A percentile compares a stretch with the other conserved stretches of the same genome.
Conservation (phyloP, 805 yeast genomes). For the Pichia membranifaciens region DNA sequence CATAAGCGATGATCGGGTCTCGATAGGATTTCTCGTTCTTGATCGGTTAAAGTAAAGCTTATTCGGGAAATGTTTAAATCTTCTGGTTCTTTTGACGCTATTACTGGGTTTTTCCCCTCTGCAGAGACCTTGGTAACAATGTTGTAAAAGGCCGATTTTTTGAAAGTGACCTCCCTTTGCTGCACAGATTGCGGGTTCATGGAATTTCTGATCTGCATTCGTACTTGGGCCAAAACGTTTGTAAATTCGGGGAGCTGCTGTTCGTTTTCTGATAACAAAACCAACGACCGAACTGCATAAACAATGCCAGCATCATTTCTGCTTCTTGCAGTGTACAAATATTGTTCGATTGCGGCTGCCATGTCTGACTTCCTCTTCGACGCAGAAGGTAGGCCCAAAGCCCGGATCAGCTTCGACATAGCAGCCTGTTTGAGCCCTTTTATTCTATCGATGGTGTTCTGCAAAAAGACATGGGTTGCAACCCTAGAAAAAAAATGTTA, state of each 20-base stretch:
- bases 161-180: neutral
- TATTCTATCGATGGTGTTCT: slow-evolving; percentile 2
- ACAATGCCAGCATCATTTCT: slow-evolving; percentile 39
- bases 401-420: neutral
- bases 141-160: neutral
- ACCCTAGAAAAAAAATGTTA: neutral
- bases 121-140: neutral
- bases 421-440: neutral
- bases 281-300: slow-evolving; percentile 39
- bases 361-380: slow-evolving; percentile 8
- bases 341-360: slow-evolving; percentile 5
- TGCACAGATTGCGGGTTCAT: too few relatives aligned
- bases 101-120: neutral
- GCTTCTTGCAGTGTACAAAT: slow-evolving; percentile 8
- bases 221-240: neutral
- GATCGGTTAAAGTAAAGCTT: slow-evolving; percentile 37
- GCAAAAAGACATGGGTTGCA: neutral
- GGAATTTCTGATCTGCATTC: neutral
- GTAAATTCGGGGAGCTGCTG: slow-evolving; percentile 4
- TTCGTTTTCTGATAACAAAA: slow-evolving; percentile 30
- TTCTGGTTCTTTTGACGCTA: neutral
- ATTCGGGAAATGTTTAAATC: slow-evolving; percentile 15
- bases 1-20: slow-evolving; percentile 35
- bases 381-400: neutral
- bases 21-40: slow-evolving; percentile 37